Percentiles rank a stretch among this genome's conserved stretches.
These are phyloP conservation scores for Globisporangium polare DNA, from an alignment of 352 stramenopile genomes.

Conservation along the genomic window DNA sequence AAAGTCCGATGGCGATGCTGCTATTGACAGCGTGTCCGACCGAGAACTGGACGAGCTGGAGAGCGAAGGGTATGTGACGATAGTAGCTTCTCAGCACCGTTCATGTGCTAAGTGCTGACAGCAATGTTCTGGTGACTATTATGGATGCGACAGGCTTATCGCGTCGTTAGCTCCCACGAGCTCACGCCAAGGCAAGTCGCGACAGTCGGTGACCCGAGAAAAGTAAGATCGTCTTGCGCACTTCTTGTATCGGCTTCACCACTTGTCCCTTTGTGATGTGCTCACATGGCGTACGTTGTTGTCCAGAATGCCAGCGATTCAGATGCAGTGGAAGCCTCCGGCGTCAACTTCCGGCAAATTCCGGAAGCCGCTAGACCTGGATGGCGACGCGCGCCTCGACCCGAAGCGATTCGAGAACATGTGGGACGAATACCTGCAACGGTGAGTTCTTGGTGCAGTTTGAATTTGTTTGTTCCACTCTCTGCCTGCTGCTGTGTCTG, in stretches of 20 bases:
- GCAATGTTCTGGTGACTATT: no score
- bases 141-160: slow-evolving; percentile 13
- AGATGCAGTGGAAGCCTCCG: slow-evolving; percentile 57
- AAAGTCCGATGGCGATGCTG: slow-evolving; percentile 9
- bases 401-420: slow-evolving; percentile 70
- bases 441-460: slow-evolving; percentile 25
- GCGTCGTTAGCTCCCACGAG: neutral
- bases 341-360: slow-evolving; percentile 13
- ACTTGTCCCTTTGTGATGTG: neutral
- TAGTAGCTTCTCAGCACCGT: no score
- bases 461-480: neutral
- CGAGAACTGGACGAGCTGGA: slow-evolving; percentile 17
- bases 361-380: slow-evolving; percentile 32
- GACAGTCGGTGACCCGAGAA: slow-evolving; percentile 21
- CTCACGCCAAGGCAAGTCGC: slow-evolving; percentile 11
- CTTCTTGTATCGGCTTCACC: no score
- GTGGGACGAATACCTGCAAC: slow-evolving; percentile 73
- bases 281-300: neutral
- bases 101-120: no score
- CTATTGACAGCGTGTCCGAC: slow-evolving; percentile 6
- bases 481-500: neutral
- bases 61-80: slow-evolving; percentile 9
- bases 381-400: slow-evolving; percentile 38
- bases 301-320: slow-evolving; percentile 55
- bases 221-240: slow-evolving; percentile 22